Evolutionary conservation across 1,284 basidiomycete genomes (phyloP).

Genomic region (Rhodotorula glutinis): DNA sequence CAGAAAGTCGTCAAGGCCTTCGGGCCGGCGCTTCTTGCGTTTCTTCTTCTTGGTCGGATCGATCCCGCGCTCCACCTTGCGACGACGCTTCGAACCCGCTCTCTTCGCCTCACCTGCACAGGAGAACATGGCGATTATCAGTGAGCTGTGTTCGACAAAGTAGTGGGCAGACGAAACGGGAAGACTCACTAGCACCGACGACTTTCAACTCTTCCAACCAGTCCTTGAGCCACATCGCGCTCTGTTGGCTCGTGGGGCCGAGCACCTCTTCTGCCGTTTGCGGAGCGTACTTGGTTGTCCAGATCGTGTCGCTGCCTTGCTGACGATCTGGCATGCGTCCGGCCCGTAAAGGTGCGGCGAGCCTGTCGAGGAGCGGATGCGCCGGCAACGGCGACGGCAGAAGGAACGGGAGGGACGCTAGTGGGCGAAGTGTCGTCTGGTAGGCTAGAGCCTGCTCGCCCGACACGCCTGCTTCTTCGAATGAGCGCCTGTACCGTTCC

Average conservation of each 20-base stretch:
- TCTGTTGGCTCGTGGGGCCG: conserved; percentile 63
- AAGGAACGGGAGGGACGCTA: not conserved
- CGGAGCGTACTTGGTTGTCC: conserved; percentile 77
- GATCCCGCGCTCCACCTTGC: conserved; percentile 27
- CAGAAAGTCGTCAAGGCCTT: conserved; percentile 47
- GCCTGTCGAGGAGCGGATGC: conserved; percentile 29
- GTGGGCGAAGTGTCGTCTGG: not conserved
- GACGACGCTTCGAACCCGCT: conserved; percentile 9
- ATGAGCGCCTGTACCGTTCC: not conserved
- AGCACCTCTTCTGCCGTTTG: conserved; percentile 68
- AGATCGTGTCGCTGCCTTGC: conserved; percentile 46
- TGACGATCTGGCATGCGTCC: not conserved
- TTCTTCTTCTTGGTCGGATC: conserved; percentile 26
- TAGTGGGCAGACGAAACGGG: too few species aligned
- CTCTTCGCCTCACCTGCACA: not conserved
- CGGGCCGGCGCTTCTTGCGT: conserved; percentile 33
- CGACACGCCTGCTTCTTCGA: not conserved
- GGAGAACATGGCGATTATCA: too few species aligned
- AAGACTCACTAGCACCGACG: conserved; percentile 51
- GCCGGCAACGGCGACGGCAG: conserved; percentile 1
- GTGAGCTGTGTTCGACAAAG: too few species aligned
- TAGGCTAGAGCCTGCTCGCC: not conserved
- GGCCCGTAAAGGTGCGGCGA: conserved; percentile 17
- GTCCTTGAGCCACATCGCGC: conserved; percentile 70
- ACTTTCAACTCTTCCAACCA: conserved; percentile 74